Percentiles rank a stretch among this genome's conserved stretches.
These are phyloP conservation scores for Rugosomyces carneus DNA, from an alignment of 1,284 basidiomycete species.

Conservation along the genomic window DNA sequence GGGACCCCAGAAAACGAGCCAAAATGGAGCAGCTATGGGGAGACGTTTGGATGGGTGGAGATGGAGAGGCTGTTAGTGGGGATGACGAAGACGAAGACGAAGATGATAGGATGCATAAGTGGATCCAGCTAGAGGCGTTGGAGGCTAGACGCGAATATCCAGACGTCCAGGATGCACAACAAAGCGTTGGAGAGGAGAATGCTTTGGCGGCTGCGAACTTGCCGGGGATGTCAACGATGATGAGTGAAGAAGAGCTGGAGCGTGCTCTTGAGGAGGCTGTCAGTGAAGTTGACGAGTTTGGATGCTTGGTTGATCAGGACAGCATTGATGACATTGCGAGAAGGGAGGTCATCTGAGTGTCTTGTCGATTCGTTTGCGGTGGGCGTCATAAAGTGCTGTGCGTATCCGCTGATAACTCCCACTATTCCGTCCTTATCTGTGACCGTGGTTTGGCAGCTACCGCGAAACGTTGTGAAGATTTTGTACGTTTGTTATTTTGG, in stretches of 20 bases:
- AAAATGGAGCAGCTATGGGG: slow-evolving; percentile 61
- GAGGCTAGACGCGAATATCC: slow-evolving; percentile 12
- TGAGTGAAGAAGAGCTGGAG: slow-evolving; percentile 20
- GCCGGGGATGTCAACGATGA: slow-evolving; percentile 8
- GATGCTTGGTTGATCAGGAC: slow-evolving; percentile 32
- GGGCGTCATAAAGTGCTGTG: no score
- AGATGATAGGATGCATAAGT: slow-evolving; percentile 6
- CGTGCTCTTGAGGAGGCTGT: slow-evolving; percentile 11
- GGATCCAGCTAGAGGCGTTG: slow-evolving; percentile 14
- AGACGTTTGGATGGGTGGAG: slow-evolving; percentile 53
- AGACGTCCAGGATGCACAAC: slow-evolving; percentile 14
- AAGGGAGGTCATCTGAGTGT: slow-evolving; percentile 28
- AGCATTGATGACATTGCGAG: slow-evolving; percentile 33
- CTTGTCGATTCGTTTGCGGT: no score
- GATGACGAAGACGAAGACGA: slow-evolving; percentile 6
- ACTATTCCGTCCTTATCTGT: no score
- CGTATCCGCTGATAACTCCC: no score
- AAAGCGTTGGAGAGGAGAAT: slow-evolving; percentile 16
- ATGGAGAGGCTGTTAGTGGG: slow-evolving; percentile 7
- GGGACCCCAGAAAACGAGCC: slow-evolving; percentile 60
- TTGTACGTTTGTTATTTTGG: no score
- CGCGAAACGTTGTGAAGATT: no score
- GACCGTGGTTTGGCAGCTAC: no score
- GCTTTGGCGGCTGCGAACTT: not conserved
- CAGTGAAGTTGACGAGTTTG: slow-evolving; percentile 21